Evolutionary conservation across 2,329 filamentous ascomycete species (phyloP).

Genomic region (Aspergillus candidus): DNA sequence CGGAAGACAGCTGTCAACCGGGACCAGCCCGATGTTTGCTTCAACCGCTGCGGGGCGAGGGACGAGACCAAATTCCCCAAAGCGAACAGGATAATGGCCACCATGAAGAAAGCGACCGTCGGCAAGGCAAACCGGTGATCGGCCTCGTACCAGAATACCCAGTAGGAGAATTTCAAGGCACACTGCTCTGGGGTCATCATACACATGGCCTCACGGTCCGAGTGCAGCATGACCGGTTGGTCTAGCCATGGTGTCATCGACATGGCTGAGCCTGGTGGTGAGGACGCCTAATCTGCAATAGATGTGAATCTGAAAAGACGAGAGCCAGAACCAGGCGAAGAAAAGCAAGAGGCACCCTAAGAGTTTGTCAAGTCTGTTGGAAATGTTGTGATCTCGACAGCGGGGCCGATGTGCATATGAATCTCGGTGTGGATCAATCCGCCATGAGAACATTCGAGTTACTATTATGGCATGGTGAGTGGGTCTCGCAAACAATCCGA

Average conservation of each 20-base stretch:
- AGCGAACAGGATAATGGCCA: slow-evolving; percentile 33
- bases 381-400: not conserved
- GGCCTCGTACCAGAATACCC: slow-evolving; percentile 27
- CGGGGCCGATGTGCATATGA: not conserved
- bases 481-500: too few species aligned
- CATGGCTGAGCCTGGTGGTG: not conserved
- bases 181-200: slow-evolving; percentile 26
- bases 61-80: slow-evolving; percentile 33
- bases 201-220: slow-evolving; percentile 23
- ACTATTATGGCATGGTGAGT: too few species aligned
- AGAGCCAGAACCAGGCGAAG: too few species aligned
- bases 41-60: slow-evolving; percentile 25
- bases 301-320: not conserved
- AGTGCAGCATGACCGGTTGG: slow-evolving; percentile 28
- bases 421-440: too few species aligned
- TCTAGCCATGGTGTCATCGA: slow-evolving; percentile 24
- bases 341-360: too few species aligned
- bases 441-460: too few species aligned
- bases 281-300: slow-evolving; percentile 15
- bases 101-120: not conserved
- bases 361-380: too few species aligned
- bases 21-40: slow-evolving; percentile 25
- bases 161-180: slow-evolving; percentile 20
- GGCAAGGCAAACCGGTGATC: not conserved
- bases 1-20: slow-evolving; percentile 32